Evolutionary conservation across 2,329 filamentous ascomycete genomes (phyloP).

Genomic region (Nectriaceae sp.): DNA sequence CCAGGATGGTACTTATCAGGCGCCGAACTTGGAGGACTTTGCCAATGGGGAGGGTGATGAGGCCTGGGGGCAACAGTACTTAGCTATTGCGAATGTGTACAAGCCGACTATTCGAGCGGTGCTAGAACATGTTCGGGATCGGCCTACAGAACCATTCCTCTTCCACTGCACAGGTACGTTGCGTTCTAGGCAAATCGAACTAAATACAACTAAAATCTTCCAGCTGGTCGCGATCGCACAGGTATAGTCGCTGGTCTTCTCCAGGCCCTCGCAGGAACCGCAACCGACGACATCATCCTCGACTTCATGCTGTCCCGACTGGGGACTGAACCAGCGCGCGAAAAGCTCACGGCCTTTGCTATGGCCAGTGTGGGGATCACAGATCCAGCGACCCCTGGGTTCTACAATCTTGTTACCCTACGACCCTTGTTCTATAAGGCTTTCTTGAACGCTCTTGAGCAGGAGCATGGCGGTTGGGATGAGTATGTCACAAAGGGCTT

Average conservation of each 20-base stretch:
- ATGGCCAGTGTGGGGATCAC: constrained; percentile 37
- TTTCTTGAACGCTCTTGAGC: constrained; percentile 45
- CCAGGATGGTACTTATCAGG: constrained; percentile 35
- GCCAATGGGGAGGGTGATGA: constrained; percentile 45
- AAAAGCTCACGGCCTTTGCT: constrained; percentile 47
- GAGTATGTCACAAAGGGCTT: constrained; percentile 48
- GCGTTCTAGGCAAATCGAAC: neutral
- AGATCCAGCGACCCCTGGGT: constrained; percentile 46
- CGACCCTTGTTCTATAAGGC: constrained; percentile 46
- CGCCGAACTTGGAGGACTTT: constrained; percentile 43
- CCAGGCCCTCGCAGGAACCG: constrained; percentile 50
- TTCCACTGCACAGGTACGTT: constrained; percentile 57
- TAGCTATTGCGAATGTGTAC: constrained; percentile 48
- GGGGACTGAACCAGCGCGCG: constrained; percentile 52
- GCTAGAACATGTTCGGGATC: constrained; percentile 50
- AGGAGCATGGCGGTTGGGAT: constrained; percentile 50
- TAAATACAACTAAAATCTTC: neutral
- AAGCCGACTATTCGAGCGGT: constrained; percentile 43
- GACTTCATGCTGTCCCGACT: constrained; percentile 59
- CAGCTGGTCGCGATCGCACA: constrained; percentile 57
- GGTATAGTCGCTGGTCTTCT: constrained; percentile 53
- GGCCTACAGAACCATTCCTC: constrained; percentile 45
- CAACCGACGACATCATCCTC: constrained; percentile 41
- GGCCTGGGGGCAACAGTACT: constrained; percentile 49
- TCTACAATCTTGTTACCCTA: constrained; percentile 49